These are phyloP conservation scores for Xylariales sp. DNA, from an alignment of 2,329 filamentous ascomycete genomes.

Conservation along the genomic window DNA sequence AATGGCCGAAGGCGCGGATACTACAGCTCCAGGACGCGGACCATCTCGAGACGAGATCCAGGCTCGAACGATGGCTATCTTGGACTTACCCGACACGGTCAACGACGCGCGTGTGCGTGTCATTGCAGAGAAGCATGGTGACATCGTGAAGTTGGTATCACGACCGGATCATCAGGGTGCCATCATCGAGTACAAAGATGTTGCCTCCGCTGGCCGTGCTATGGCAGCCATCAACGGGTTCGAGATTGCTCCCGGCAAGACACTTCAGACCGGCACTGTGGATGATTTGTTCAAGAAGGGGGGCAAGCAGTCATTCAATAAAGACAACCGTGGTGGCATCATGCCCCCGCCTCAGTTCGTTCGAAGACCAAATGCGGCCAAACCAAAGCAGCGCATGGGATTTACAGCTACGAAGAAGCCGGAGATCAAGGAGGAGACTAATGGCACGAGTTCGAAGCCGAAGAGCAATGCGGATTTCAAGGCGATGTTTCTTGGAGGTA, in stretches of 20 bases:
- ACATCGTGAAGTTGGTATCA: constrained; percentile 70
- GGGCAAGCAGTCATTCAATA: constrained; percentile 36
- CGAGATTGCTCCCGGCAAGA: constrained; percentile 47
- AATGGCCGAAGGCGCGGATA: constrained; percentile 27
- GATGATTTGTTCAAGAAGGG: constrained; percentile 48
- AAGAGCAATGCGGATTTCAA: constrained; percentile 58
- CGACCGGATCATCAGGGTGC: constrained; percentile 81
- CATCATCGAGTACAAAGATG: constrained; percentile 73
- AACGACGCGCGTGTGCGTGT: constrained; percentile 78
- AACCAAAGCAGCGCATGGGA: constrained; percentile 39
- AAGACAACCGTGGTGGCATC: constrained; percentile 26
- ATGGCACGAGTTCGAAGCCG: constrained; percentile 19
- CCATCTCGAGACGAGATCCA: constrained; percentile 46
- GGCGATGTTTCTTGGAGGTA: constrained; percentile 39
- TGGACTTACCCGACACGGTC: constrained; percentile 87
- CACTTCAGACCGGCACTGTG: constrained; percentile 49
- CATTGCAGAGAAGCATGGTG: constrained; percentile 65
- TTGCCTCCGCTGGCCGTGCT: constrained; percentile 67
- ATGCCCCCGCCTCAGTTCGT: constrained; percentile 41
- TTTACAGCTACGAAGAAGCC: constrained; percentile 29
- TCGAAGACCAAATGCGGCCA: constrained; percentile 32
- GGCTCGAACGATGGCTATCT: constrained; percentile 71
- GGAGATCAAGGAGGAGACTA: constrained; percentile 6
- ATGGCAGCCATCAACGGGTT: constrained; percentile 53
- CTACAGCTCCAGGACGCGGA: constrained; percentile 14